Evolutionary conservation across 805 yeast species (phyloP).

Genomic region (Candida ipomoeae): DNA sequence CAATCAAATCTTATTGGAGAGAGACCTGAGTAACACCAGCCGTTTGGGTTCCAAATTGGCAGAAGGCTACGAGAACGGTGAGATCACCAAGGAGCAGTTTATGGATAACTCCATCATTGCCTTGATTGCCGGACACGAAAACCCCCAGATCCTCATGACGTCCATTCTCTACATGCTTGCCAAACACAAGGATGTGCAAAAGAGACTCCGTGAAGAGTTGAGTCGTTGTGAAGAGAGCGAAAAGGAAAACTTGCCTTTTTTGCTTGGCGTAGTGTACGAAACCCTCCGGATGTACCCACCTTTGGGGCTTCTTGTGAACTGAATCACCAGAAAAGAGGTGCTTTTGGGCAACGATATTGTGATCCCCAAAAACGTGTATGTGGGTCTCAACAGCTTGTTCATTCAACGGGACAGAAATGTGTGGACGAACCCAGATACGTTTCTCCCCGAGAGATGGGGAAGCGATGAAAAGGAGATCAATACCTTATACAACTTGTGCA

Average conservation of each 20-base stretch:
- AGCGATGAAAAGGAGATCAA: conserved; percentile 30
- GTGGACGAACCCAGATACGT: conserved; percentile 45
- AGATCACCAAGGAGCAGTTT: conserved; percentile 43
- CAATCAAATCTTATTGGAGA: conserved; percentile 20
- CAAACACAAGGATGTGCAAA: conserved; percentile 36
- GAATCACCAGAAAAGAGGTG: conserved; percentile 37
- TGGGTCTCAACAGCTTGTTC: conserved; percentile 53
- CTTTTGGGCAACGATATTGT: conserved; percentile 38
- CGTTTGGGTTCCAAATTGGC: conserved; percentile 27
- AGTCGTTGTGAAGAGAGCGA: neutral
- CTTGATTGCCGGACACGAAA: conserved; percentile 62
- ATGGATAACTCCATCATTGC: conserved; percentile 52
- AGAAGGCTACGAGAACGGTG: conserved; percentile 33
- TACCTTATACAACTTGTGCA: conserved; percentile 38
- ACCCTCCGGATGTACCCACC: conserved; percentile 53
- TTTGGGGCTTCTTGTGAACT: conserved; percentile 51
- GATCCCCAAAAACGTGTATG: conserved; percentile 49
- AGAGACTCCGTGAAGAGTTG: conserved; percentile 22
- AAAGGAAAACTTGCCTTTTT: conserved; percentile 16
- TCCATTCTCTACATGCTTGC: conserved; percentile 46
- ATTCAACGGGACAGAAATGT: conserved; percentile 42
- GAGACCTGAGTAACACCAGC: conserved; percentile 33
- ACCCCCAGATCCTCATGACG: conserved; percentile 50
- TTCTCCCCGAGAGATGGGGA: conserved; percentile 55
- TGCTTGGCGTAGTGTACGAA: conserved; percentile 41